Conservation (phyloP, 495 filamentous ascomycete genomes). For the Aspergillus nanangensis region DNA sequence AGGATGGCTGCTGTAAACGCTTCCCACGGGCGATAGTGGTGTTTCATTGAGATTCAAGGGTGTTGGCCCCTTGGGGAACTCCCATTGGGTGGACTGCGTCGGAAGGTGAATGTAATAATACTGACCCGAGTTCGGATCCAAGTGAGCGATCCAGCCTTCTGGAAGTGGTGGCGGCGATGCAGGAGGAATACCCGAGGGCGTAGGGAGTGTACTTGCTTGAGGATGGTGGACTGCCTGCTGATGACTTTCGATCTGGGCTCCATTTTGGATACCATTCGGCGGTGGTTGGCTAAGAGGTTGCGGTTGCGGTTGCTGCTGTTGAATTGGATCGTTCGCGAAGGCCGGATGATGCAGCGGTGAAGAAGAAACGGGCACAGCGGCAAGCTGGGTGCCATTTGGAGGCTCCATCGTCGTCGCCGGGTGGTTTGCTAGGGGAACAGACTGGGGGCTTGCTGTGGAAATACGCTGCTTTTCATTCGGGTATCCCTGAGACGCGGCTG, state of each 20-base stretch:
- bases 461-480: conserved; percentile 69
- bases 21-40: conserved; percentile 74
- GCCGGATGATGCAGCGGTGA: conserved; percentile 70
- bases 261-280: conserved; percentile 28
- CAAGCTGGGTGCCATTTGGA: conserved; percentile 25
- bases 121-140: conserved; percentile 91
- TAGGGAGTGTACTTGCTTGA: conserved; percentile 39
- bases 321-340: conserved; percentile 74
- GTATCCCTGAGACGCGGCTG: conserved; percentile 54
- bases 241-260: conserved; percentile 4
- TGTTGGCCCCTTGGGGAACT: conserved; percentile 90
- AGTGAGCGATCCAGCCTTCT: conserved; percentile 96
- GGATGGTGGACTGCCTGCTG: conserved; percentile 18
- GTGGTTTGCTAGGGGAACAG: conserved; percentile 19
- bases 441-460: conserved; percentile 18
- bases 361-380: conserved; percentile 31
- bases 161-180: conserved; percentile 86
- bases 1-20: conserved; percentile 71
- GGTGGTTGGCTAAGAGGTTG: no score
- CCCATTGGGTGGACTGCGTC: conserved; percentile 96
- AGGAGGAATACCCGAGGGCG: conserved; percentile 57
- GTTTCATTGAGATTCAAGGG: conserved; percentile 72
- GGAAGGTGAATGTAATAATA: conserved; percentile 99
- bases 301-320: conserved; percentile 38
- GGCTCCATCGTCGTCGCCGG: conserved; percentile 20